phyloP scores from a whole-genome alignment of 1,284 basidiomycete genomes.

The Thelephora terrestris region DNA sequence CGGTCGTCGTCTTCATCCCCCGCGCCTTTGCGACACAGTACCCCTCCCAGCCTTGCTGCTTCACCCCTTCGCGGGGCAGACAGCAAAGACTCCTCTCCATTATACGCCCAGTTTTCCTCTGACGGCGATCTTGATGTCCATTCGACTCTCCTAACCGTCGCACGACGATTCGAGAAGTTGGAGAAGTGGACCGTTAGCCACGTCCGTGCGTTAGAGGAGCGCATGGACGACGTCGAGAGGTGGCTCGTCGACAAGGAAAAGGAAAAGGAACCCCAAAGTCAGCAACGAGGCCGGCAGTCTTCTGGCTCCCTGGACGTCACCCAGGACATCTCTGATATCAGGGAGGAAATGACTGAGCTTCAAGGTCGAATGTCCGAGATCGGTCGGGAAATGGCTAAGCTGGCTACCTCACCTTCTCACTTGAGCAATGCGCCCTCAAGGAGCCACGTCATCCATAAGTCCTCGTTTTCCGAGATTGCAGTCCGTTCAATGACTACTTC shows the following conservation, averaged over 20 bases:
- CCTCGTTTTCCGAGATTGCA: slow-evolving; percentile 23
- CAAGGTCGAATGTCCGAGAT: slow-evolving; percentile 62
- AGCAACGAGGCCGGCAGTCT: slow-evolving; percentile 17
- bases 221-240: slow-evolving; percentile 75
- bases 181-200: slow-evolving; percentile 78
- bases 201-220: slow-evolving; percentile 70
- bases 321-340: slow-evolving; percentile 40
- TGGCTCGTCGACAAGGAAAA: slow-evolving; percentile 74
- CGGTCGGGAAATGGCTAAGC: slow-evolving; percentile 66
- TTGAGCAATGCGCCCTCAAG: slow-evolving; percentile 43
- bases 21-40: slow-evolving; percentile 43
- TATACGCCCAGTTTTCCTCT: slow-evolving; percentile 63
- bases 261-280: slow-evolving; percentile 24
- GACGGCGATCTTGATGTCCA: slow-evolving; percentile 63
- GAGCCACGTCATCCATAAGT: slow-evolving; percentile 30
- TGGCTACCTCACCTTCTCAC: slow-evolving; percentile 47
- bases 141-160: slow-evolving; percentile 57
- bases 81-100: slow-evolving; percentile 41
- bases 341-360: slow-evolving; percentile 58
- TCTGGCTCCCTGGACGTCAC: slow-evolving; percentile 17
- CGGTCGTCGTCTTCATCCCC: slow-evolving; percentile 42
- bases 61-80: slow-evolving; percentile 42
- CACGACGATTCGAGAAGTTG: slow-evolving; percentile 72
- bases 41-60: slow-evolving; percentile 48
- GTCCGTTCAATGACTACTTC: slow-evolving; percentile 22